These are phyloP conservation scores for Sporisorium reilianum DNA, from an alignment of 1,284 basidiomycete genomes.

Conservation along the genomic window DNA sequence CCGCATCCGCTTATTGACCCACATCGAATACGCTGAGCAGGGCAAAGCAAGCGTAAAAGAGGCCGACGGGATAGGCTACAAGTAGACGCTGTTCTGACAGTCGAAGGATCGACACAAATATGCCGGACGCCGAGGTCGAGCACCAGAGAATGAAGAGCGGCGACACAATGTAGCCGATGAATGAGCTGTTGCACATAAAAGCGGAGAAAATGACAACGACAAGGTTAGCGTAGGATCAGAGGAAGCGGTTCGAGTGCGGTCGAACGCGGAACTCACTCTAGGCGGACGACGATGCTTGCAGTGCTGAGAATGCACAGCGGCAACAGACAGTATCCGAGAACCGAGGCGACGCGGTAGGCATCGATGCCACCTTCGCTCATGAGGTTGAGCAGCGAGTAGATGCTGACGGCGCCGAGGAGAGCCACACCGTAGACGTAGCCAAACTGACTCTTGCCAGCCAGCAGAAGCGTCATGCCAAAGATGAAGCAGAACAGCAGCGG, in stretches of 20 bases:
- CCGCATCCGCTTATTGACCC: constrained; percentile 20
- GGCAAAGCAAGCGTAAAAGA: constrained; percentile 68
- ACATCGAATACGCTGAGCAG: constrained; percentile 65
- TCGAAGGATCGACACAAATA: constrained; percentile 67
- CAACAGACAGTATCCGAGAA: constrained; percentile 95
- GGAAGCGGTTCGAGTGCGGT: neutral
- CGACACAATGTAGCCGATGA: constrained; percentile 62
- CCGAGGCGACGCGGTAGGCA: constrained; percentile 93
- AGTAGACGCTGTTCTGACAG: constrained; percentile 67
- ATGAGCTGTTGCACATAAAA: constrained; percentile 23
- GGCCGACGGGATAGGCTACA: constrained; percentile 67
- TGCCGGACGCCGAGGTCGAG: constrained; percentile 66
- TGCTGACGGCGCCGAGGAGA: constrained; percentile 89
- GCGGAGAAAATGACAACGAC: constrained; percentile 1
- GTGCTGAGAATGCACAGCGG: constrained; percentile 97
- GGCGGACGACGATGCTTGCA: constrained; percentile 84
- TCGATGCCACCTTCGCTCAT: constrained; percentile 98
- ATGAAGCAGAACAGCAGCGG: constrained; percentile 95
- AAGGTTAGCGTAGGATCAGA: neutral
- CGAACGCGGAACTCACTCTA: constrained; percentile 79
- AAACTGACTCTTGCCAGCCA: constrained; percentile 99
- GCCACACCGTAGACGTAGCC: constrained; percentile 99
- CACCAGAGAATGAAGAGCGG: constrained; percentile 69
- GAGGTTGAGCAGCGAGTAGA: constrained; percentile 94
- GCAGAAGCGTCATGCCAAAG: constrained; percentile 67